These are phyloP conservation scores for Cystofilobasidium macerans DNA, from an alignment of 768 basidiomycete species.

Conservation along the genomic window DNA sequence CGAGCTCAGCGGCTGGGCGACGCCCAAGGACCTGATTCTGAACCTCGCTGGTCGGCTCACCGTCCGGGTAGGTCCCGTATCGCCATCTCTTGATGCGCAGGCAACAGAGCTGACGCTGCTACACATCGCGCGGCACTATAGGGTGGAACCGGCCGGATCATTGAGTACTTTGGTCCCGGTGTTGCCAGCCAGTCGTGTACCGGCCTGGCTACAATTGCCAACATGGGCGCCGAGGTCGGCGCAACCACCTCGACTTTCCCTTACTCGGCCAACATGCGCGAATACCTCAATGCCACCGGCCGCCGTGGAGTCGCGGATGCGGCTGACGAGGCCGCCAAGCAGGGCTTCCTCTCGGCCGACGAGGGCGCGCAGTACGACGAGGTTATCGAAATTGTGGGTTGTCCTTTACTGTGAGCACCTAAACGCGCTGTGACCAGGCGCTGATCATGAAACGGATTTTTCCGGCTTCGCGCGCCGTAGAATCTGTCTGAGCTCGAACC, in stretches of 20 bases:
- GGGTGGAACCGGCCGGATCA: slow-evolving; percentile 91
- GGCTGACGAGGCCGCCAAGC: slow-evolving; percentile 67
- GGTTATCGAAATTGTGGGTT: slow-evolving; percentile 79
- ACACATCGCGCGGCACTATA: slow-evolving; percentile 33
- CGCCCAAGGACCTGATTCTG: slow-evolving; percentile 90
- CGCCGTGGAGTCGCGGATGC: slow-evolving; percentile 72
- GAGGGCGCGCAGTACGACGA: slow-evolving; percentile 87
- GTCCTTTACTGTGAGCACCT: slow-evolving; percentile 32
- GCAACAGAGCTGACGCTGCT: too few species aligned
- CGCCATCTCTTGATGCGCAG: neutral
- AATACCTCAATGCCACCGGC: slow-evolving; percentile 81
- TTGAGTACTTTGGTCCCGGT: slow-evolving; percentile 95
- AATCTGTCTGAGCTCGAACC: slow-evolving; percentile 82
- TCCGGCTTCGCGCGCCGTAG: slow-evolving; percentile 42
- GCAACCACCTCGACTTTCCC: slow-evolving; percentile 99
- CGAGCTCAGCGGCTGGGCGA: slow-evolving; percentile 76
- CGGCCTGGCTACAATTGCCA: slow-evolving; percentile 86
- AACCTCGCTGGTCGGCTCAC: slow-evolving; percentile 89
- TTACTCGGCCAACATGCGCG: slow-evolving; percentile 75
- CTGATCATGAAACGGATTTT: too few species aligned
- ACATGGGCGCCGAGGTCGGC: slow-evolving; percentile 99
- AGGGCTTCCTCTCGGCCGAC: slow-evolving; percentile 72
- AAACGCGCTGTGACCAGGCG: neutral
- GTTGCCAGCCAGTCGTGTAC: slow-evolving; percentile 84
- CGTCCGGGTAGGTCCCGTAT: slow-evolving; percentile 55